Evolutionary conservation across 2,329 filamentous ascomycete species (phyloP).

Genomic region (Fusarium guadeloupense): DNA sequence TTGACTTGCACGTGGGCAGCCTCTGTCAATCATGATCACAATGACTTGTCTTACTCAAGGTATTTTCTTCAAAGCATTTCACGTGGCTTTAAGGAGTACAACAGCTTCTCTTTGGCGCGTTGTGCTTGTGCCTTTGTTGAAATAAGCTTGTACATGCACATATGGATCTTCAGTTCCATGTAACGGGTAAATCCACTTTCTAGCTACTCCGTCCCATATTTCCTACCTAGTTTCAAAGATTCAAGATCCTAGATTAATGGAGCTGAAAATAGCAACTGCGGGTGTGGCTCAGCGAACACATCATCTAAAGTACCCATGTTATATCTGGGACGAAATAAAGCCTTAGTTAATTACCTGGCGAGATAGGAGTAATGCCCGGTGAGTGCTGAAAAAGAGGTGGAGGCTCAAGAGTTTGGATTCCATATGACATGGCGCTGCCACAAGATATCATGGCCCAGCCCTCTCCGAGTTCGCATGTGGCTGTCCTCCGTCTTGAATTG

Average conservation of each 20-base stretch:
- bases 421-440: background rate
- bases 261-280: conserved; percentile 37
- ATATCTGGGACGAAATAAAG: too few relatives aligned
- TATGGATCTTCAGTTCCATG: background rate
- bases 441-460: background rate
- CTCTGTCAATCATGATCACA: background rate
- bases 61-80: background rate
- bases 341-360: too few relatives aligned
- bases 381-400: too few relatives aligned
- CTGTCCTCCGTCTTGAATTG: background rate
- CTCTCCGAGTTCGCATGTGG: conserved; percentile 1
- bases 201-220: background rate
- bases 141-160: background rate
- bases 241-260: background rate
- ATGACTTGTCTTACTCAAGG: background rate
- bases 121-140: conserved; percentile 1
- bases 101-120: background rate
- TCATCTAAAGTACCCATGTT: conserved; percentile 2
- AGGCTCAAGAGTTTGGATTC: too few relatives aligned
- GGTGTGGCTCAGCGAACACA: conserved; percentile 35
- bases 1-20: background rate
- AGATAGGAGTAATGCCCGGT: too few relatives aligned
- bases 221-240: background rate
- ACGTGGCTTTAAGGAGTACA: background rate
- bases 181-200: background rate